Evolutionary conservation across 441 rosid species (phyloP).

Genomic region (Erysimum cheiri): DNA sequence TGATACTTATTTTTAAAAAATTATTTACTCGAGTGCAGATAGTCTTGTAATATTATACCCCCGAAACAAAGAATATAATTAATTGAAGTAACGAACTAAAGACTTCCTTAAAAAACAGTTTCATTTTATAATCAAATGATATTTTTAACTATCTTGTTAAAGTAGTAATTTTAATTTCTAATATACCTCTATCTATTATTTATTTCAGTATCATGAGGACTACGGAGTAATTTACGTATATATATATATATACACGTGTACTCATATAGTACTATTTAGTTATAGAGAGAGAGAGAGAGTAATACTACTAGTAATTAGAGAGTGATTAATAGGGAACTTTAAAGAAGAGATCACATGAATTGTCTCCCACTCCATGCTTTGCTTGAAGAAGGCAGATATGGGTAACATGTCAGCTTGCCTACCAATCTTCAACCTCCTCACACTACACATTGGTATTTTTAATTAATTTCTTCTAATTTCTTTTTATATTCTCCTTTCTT

Average conservation of each 20-base stretch:
- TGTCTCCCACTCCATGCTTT: slow-evolving; percentile 83
- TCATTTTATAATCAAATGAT: neutral
- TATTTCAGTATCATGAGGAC: neutral
- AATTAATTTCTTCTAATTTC: slow-evolving; percentile 7
- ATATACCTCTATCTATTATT: neutral
- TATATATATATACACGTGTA: no score
- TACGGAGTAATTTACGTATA: no score
- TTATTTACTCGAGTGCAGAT: slow-evolving; percentile 20
- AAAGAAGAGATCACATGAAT: slow-evolving; percentile 66
- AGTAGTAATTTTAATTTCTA: neutral
- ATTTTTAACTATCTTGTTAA: neutral
- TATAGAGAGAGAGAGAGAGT: neutral
- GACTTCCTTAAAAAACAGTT: neutral
- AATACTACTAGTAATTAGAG: slow-evolving; percentile 44
- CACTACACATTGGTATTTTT: slow-evolving; percentile 19
- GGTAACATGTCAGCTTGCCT: slow-evolving; percentile 80
- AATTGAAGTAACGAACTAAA: neutral
- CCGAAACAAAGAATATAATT: slow-evolving; percentile 2
- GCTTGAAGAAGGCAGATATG: slow-evolving; percentile 63
- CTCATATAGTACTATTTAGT: no score
- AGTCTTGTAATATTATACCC: slow-evolving; percentile 31
- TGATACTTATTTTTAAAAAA: neutral
- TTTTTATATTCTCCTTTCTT: neutral
- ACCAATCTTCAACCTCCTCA: slow-evolving; percentile 48
- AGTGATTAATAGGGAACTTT: slow-evolving; percentile 37